Percentiles rank a stretch among this genome's conserved stretches.
Evolutionary conservation across 1,284 basidiomycete genomes (phyloP).

Genomic region (Pyrrhoderma noxium): DNA sequence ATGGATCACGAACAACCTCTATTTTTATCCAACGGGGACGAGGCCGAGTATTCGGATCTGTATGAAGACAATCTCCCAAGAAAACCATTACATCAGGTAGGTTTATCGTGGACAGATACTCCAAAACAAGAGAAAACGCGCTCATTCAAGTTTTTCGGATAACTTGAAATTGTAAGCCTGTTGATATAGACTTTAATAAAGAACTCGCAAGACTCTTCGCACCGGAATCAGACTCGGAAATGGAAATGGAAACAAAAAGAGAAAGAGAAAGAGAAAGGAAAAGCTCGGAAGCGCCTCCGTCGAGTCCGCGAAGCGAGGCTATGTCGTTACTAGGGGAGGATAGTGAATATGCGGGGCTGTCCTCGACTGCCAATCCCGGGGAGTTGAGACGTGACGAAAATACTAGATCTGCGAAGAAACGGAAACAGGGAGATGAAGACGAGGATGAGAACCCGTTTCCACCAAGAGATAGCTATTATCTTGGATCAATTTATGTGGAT

Average conservation of each 20-base stretch:
- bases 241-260: not conserved
- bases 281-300: slow-evolving; percentile 7
- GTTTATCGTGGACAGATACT: too few relatives aligned
- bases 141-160: too few relatives aligned
- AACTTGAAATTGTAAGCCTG: too few relatives aligned
- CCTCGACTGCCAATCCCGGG: not conserved
- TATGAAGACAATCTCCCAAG: too few relatives aligned
- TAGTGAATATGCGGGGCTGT: not conserved
- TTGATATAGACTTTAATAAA: too few relatives aligned
- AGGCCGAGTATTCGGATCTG: too few relatives aligned
- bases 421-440: not conserved
- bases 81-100: too few relatives aligned
- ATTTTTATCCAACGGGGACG: too few relatives aligned
- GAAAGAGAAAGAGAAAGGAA: not conserved
- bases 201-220: too few relatives aligned
- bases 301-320: slow-evolving; percentile 8
- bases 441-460: not conserved
- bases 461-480: slow-evolving; percentile 30
- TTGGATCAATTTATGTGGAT: slow-evolving; percentile 66
- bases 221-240: not conserved
- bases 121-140: too few relatives aligned
- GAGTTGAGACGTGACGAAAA: too few relatives aligned
- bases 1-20: too few relatives aligned
- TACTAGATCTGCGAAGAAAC: not conserved
- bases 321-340: slow-evolving; percentile 1